These are phyloP conservation scores for Ophiostoma quercus DNA, from an alignment of 2,329 filamentous ascomycete species.

Conservation along the genomic window DNA sequence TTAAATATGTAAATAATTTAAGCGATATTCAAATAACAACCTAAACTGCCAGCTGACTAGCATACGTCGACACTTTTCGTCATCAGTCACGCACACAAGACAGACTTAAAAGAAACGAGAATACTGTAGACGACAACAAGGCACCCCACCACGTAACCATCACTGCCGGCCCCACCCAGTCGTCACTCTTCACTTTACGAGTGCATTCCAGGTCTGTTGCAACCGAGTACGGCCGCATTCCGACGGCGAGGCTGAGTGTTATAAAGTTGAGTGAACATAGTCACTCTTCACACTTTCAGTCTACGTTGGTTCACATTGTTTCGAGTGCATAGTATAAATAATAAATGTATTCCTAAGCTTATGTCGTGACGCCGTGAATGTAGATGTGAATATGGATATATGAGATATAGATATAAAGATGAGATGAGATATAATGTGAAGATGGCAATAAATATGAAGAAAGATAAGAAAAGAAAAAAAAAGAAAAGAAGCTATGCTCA, in stretches of 20 bases:
- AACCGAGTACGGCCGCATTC: not conserved
- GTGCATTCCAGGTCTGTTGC: not conserved
- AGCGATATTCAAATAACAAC: too few relatives aligned
- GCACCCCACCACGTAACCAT: not conserved
- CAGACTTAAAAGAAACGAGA: not conserved
- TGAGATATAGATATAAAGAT: not conserved
- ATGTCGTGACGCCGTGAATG: slow-evolving; percentile 3
- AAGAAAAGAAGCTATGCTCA: not conserved
- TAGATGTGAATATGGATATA: not conserved
- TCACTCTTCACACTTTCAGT: not conserved
- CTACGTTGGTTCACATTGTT: not conserved
- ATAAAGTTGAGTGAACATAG: not conserved
- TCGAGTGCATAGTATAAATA: not conserved
- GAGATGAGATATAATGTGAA: not conserved
- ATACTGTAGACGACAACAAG: not conserved
- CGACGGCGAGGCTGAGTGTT: not conserved
- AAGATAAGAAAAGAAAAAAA: not conserved
- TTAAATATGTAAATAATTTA: too few relatives aligned
- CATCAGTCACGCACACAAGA: not conserved
- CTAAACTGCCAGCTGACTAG: too few relatives aligned
- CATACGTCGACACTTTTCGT: too few relatives aligned
- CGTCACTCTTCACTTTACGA: not conserved
- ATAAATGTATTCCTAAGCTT: slow-evolving; percentile 1
- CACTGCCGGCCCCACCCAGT: not conserved
- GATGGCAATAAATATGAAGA: not conserved